Evolutionary conservation across 805 yeast genomes (phyloP).

Genomic region (Kodamaea kakaduensis): DNA sequence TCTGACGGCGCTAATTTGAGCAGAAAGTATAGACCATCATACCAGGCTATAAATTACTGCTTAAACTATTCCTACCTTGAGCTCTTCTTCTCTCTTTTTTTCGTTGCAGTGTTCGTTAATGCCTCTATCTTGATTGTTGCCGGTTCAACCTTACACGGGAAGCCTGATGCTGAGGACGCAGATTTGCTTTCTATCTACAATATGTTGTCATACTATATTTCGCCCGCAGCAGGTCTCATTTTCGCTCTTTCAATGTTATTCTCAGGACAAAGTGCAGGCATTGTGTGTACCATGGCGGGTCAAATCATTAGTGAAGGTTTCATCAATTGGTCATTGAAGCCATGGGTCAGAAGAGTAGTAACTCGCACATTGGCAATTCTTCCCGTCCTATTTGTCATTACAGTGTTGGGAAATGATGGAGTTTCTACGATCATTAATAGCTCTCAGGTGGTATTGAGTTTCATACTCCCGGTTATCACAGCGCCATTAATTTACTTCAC

Average conservation of each 20-base stretch:
- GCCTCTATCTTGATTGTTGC: conserved; percentile 45
- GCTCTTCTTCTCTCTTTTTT: conserved; percentile 36
- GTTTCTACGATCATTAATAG: conserved; percentile 43
- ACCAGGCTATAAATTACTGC: conserved; percentile 39
- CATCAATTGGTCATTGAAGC: conserved; percentile 41
- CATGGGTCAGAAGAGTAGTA: conserved; percentile 41
- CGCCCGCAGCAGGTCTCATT: conserved; percentile 43
- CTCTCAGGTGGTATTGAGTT: conserved; percentile 43
- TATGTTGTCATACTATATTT: conserved; percentile 40
- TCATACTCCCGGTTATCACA: conserved; percentile 40
- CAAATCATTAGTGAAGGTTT: conserved; percentile 45
- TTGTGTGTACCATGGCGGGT: conserved; percentile 48
- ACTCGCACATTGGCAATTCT: conserved; percentile 41
- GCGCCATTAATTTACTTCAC: conserved; percentile 47
- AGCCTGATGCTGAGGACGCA: conserved; percentile 45
- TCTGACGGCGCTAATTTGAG: conserved; percentile 29
- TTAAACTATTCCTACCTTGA: conserved; percentile 38
- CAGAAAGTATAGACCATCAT: conserved; percentile 38
- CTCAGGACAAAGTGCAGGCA: conserved; percentile 46
- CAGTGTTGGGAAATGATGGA: conserved; percentile 40
- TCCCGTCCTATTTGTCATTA: conserved; percentile 38
- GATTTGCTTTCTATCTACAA: conserved; percentile 43
- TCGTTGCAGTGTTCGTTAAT: conserved; percentile 43
- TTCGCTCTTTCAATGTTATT: conserved; percentile 45
- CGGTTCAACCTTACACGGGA: conserved; percentile 37